These are phyloP conservation scores for Phaffomyces antillensis DNA, from an alignment of 805 yeast genomes.

Conservation along the genomic window DNA sequence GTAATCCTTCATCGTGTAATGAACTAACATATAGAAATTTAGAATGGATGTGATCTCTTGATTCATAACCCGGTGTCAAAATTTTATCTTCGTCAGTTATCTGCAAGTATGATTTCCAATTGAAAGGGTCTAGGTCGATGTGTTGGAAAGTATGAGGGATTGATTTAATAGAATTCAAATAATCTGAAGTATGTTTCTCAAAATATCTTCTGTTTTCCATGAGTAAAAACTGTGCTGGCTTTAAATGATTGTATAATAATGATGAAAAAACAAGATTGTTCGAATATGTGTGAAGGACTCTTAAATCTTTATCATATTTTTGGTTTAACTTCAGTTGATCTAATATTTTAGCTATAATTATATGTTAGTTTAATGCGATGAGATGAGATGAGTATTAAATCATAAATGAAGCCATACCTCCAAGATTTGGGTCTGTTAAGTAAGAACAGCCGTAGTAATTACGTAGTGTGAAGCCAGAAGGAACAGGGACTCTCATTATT, in stretches of 20 bases:
- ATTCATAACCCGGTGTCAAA: slow-evolving; percentile 31
- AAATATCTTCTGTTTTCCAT: slow-evolving; percentile 44
- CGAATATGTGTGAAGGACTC: slow-evolving; percentile 55
- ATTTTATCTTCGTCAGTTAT: slow-evolving; percentile 38
- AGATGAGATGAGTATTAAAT: background rate
- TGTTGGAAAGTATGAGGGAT: slow-evolving; percentile 25
- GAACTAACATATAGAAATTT: slow-evolving; percentile 54
- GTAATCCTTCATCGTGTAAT: slow-evolving; percentile 56
- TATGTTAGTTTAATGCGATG: background rate
- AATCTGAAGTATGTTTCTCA: slow-evolving; percentile 10
- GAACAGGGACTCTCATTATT: too few relatives aligned
- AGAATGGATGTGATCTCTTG: slow-evolving; percentile 39
- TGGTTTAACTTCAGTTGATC: slow-evolving; percentile 38
- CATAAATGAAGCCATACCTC: background rate
- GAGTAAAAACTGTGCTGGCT: slow-evolving; percentile 58
- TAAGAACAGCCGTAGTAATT: too few relatives aligned
- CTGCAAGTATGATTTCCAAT: slow-evolving; percentile 55
- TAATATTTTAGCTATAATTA: slow-evolving; percentile 26
- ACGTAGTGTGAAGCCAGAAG: too few relatives aligned
- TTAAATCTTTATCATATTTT: slow-evolving; percentile 28
- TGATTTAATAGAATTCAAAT: background rate
- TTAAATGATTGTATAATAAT: slow-evolving; percentile 49
- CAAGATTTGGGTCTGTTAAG: too few relatives aligned
- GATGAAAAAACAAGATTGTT: slow-evolving; percentile 57
- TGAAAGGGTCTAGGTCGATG: slow-evolving; percentile 46